phyloP scores from a whole-genome alignment of 352 stramenopile species.

The Phytophthora sojae region DNA sequence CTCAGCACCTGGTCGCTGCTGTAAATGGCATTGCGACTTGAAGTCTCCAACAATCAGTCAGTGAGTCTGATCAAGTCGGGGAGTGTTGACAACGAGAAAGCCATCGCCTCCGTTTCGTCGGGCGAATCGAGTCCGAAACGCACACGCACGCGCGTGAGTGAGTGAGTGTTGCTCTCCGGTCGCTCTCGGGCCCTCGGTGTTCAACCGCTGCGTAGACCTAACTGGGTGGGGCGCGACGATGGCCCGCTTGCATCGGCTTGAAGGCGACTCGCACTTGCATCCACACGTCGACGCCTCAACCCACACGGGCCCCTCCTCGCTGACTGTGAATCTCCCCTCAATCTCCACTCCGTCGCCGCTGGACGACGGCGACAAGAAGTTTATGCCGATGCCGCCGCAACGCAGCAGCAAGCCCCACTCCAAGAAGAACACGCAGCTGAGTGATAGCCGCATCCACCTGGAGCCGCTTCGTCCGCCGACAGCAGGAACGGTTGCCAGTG shows the following conservation, averaged over 20 bases:
- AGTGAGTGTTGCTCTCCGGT: conserved; percentile 1
- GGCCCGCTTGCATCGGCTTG: conserved; percentile 28
- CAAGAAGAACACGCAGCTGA: conserved; percentile 62
- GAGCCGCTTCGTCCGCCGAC: conserved; percentile 64
- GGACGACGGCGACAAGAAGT: conserved; percentile 34
- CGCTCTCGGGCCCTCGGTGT: conserved; percentile 5
- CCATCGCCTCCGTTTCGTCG: conserved; percentile 32
- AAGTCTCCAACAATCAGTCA: conserved; percentile 15
- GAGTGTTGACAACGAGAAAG: conserved; percentile 15
- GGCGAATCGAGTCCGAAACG: conserved; percentile 25
- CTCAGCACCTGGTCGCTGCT: conserved; percentile 19
- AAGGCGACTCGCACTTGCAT: conserved; percentile 10
- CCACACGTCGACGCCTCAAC: conserved; percentile 7
- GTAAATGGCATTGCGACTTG: conserved; percentile 27
- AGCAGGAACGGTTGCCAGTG: conserved; percentile 10
- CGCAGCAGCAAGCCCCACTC: conserved; percentile 48
- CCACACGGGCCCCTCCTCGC: conserved; percentile 2
- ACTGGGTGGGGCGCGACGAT: conserved; percentile 16
- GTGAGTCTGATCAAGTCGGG: conserved; percentile 13
- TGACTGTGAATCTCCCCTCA: conserved; percentile 58
- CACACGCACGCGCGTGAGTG: conserved; percentile 5
- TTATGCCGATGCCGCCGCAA: conserved; percentile 66
- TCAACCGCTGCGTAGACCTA: conserved; percentile 15
- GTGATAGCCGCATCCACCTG: conserved; percentile 67
- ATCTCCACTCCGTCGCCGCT: conserved; percentile 44